Evolutionary conservation across 208 protist genomes (phyloP).

Genomic region (Wallacemonas sp.): DNA sequence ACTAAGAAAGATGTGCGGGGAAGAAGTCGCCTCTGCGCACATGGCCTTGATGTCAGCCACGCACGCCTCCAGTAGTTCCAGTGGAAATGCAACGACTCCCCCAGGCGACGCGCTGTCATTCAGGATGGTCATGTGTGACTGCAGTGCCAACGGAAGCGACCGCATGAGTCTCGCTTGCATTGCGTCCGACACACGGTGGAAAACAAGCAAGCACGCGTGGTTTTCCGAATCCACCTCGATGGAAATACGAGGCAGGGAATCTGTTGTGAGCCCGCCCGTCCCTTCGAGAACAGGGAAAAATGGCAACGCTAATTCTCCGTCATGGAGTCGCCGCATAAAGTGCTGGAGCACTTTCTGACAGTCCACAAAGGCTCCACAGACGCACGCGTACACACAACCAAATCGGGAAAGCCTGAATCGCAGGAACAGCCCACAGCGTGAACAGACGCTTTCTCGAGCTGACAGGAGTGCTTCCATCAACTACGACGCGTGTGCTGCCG

Average conservation of each 20-base stretch:
- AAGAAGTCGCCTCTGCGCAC: not conserved
- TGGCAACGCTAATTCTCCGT: constrained; percentile 5
- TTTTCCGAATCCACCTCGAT: constrained; percentile 52
- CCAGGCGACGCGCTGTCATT: not conserved
- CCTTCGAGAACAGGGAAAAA: constrained; percentile 56
- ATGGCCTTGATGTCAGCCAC: constrained; percentile 30
- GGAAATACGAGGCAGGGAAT: constrained; percentile 24
- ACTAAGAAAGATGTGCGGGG: constrained; percentile 7
- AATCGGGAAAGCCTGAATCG: constrained; percentile 64
- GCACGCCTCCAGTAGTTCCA: constrained; percentile 25
- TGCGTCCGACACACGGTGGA: constrained; percentile 28
- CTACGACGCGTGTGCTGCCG: too few relatives aligned
- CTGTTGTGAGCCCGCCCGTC: constrained; percentile 25
- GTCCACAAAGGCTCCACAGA: constrained; percentile 46
- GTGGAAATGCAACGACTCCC: constrained; percentile 15
- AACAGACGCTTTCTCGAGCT: constrained; percentile 31
- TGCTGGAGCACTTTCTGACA: constrained; percentile 40
- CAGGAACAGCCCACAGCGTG: constrained; percentile 33
- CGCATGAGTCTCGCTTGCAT: constrained; percentile 3
- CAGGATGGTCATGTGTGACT: not conserved
- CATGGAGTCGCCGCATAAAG: constrained; percentile 27
- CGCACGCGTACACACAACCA: constrained; percentile 68
- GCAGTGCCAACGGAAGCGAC: constrained; percentile 32
- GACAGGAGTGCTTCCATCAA: constrained; percentile 66
- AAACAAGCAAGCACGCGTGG: constrained; percentile 16